Base-by-base conservation (phyloP, 2,329 filamentous ascomycete genomes). In the Verticillium zaregamsianum region DNA sequence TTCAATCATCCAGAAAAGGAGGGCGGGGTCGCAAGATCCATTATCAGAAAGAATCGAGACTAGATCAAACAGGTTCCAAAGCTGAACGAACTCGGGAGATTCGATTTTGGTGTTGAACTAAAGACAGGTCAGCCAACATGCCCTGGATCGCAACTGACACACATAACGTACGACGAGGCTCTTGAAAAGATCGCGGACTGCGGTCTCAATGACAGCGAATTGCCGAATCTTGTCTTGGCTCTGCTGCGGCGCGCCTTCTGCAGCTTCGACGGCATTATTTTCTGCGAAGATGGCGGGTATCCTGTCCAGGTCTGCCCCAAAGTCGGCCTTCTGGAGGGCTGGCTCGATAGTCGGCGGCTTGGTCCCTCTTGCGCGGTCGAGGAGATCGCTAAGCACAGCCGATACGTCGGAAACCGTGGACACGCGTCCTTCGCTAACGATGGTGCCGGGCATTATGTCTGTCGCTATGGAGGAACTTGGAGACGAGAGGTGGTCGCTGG, bases 51-150 rank as follows among this genome's bases (percentile, higher is more conserved):
- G 87, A 40, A 96, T 88, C 1, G 91, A 90, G n/a, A 97, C 82
- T 52, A 98, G 87, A 72, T 99, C 96, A 62, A 99, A 85, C 5
- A 99, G 81, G 71, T 97, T 95, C 94, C 94, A 99, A 65, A 98
- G 86, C 63, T 87, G 85, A 58, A 92, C 88, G 70, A 97, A 97
- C 1, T 85, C 82, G 52, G 91, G 87, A 31, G 91, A 86, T 40
- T 92, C 85, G 68, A 97, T 96, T 9, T 86, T 80, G 14, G 86
- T 92, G 45, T 85, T 86, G 54, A 90, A 88, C 90, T 94, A 55
- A 7, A 63, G 12, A 62, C 60, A 52, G 9, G 45, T 62, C 63
- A 65, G 65, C 40, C 49, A 12, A 56, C 32, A 23, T 32, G 40
- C 11, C 25, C 4, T 28, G 23, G 15, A 17, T 15, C 20, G 23